Evolutionary conservation across 2,329 filamentous ascomycete species (phyloP).

Genomic region (Magnaporthales sp.): DNA sequence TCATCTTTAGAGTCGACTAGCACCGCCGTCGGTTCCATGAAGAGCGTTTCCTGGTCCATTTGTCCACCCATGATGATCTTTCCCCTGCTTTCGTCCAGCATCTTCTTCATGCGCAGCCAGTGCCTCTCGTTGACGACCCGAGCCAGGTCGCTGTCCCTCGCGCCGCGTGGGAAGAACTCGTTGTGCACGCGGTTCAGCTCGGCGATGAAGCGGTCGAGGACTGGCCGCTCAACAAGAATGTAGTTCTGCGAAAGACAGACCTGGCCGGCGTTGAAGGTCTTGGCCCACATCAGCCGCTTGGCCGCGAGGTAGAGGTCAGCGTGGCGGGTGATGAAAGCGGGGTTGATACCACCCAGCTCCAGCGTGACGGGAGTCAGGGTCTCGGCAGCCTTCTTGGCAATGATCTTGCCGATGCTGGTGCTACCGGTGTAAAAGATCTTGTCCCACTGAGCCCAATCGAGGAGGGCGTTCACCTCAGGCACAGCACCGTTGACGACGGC

Average conservation of each 20-base stretch:
- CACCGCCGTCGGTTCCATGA: constrained; percentile 91
- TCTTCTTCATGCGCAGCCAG: constrained; percentile 76
- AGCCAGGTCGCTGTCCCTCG: constrained; percentile 69
- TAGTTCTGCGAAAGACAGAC: constrained; percentile 93
- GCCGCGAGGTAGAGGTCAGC: constrained; percentile 76
- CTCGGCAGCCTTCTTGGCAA: constrained; percentile 82
- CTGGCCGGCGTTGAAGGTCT: constrained; percentile 79
- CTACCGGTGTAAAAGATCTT: constrained; percentile 97
- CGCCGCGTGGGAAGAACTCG: constrained; percentile 78
- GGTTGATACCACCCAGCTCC: constrained; percentile 87
- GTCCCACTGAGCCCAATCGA: constrained; percentile 80
- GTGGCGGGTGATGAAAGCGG: constrained; percentile 80
- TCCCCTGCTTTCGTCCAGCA: constrained; percentile 79
- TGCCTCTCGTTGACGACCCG: constrained; percentile 74
- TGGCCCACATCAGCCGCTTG: constrained; percentile 79
- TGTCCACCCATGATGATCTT: constrained; percentile 82
- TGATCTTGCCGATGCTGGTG: constrained; percentile 70
- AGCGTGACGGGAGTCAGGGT: constrained; percentile 80
- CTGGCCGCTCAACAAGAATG: constrained; percentile 68
- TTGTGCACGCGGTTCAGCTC: constrained; percentile 63
- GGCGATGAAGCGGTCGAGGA: constrained; percentile 63
- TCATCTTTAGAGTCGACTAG: constrained; percentile 68
- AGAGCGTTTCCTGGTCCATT: constrained; percentile 70
- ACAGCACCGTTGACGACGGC: constrained; percentile 72
- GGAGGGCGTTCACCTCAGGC: constrained; percentile 69